These are phyloP conservation scores for Tricholoma hemisulphureum DNA, from an alignment of 768 basidiomycete species.

Conservation along the genomic window DNA sequence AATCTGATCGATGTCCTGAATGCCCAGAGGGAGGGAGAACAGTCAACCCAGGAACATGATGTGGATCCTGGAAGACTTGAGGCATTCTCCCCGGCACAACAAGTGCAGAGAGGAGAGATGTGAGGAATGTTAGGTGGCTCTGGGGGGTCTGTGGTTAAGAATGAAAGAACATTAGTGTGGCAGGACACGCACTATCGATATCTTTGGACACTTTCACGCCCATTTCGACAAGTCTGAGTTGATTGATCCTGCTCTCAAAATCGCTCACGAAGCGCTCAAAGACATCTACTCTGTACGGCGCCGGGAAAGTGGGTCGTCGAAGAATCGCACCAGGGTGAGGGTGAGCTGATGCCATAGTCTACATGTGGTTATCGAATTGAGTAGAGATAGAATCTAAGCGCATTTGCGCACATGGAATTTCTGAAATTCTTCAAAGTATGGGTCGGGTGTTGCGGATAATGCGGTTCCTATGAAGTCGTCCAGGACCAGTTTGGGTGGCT, in stretches of 20 bases:
- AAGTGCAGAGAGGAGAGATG: slow-evolving; percentile 67
- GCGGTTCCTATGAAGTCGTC: slow-evolving; percentile 74
- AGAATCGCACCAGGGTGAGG: slow-evolving; percentile 78
- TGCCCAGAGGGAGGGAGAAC: not conserved
- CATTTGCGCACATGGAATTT: slow-evolving; percentile 73
- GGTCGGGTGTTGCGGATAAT: slow-evolving; percentile 62
- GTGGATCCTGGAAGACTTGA: not conserved
- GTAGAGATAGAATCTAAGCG: slow-evolving; percentile 19
- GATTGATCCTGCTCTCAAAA: slow-evolving; percentile 87
- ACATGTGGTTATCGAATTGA: slow-evolving; percentile 3
- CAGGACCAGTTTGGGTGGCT: slow-evolving; percentile 60
- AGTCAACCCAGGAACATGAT: not conserved
- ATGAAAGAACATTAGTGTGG: slow-evolving; percentile 5
- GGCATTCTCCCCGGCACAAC: no score
- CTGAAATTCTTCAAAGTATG: slow-evolving; percentile 73
- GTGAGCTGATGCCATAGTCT: slow-evolving; percentile 99
- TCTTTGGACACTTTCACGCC: slow-evolving; percentile 85
- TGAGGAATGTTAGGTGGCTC: slow-evolving; percentile 80
- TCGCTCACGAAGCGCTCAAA: slow-evolving; percentile 89
- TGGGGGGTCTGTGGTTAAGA: slow-evolving; percentile 63
- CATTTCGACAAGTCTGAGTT: slow-evolving; percentile 85
- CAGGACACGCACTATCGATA: slow-evolving; percentile 68
- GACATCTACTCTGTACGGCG: slow-evolving; percentile 84
- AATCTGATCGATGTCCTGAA: not conserved
- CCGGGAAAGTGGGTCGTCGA: slow-evolving; percentile 70